phyloP scores from a whole-genome alignment of 225 moss, liverwort and hornwort genomes.

The Anthoceros angustus region DNA sequence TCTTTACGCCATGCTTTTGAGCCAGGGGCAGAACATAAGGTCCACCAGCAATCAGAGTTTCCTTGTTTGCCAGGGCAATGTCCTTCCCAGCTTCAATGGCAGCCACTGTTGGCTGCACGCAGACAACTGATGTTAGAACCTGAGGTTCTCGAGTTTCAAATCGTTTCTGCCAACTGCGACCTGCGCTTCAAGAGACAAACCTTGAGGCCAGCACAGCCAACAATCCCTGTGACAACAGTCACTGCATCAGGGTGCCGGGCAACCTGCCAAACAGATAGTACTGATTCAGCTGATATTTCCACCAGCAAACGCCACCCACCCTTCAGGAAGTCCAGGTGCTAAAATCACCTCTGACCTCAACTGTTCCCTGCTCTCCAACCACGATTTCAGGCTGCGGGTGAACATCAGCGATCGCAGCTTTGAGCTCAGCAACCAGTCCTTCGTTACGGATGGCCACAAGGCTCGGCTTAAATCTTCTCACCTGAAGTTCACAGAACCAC shows the following conservation, averaged over 20 bases:
- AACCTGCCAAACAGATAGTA: conserved; percentile 27
- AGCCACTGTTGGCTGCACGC: conserved; percentile 85
- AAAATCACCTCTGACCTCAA: conserved; percentile 50
- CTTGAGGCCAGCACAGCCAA: conserved; percentile 89
- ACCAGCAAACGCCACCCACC: not conserved
- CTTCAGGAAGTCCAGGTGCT: not conserved
- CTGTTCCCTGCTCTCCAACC: conserved; percentile 66
- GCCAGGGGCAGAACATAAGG: conserved; percentile 93
- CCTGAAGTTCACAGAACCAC: too few species aligned
- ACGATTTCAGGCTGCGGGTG: conserved; percentile 77
- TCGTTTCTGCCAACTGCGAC: too few species aligned
- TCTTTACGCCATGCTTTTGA: conserved; percentile 72
- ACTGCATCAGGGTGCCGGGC: conserved; percentile 88
- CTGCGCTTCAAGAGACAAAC: too few species aligned
- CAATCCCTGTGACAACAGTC: conserved; percentile 89
- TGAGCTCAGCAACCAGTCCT: conserved; percentile 41
- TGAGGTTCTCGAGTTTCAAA: too few species aligned
- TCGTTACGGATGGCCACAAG: conserved; percentile 51
- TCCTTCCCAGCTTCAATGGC: conserved; percentile 96
- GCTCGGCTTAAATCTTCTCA: conserved; percentile 59
- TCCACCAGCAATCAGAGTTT: conserved; percentile 93
- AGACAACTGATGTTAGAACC: too few species aligned
- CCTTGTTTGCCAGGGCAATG: conserved; percentile 91
- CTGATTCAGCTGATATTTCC: too few species aligned
- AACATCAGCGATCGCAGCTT: conserved; percentile 71